Evolutionary conservation across 768 basidiomycete species (phyloP).

Genomic region (Russula earlei): DNA sequence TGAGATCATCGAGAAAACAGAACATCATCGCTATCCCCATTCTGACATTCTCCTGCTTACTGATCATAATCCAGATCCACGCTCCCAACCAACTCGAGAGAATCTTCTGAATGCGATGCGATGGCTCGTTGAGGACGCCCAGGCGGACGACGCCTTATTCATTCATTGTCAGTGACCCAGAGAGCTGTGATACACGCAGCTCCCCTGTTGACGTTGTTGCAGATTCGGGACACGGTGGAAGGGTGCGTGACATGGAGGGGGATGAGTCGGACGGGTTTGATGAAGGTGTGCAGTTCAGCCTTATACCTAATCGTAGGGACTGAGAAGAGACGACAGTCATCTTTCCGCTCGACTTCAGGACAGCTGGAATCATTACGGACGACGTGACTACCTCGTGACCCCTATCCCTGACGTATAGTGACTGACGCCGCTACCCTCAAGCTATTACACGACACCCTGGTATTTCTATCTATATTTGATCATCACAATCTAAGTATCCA

Average conservation of each 20-base stretch:
- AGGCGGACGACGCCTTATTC: conserved; percentile 78
- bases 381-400: conserved; percentile 50
- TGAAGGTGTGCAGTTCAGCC: conserved; percentile 40
- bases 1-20: background rate
- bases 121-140: conserved; percentile 81
- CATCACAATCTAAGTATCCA: background rate
- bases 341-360: conserved; percentile 69
- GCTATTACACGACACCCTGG: conserved; percentile 74
- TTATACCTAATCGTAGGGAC: background rate
- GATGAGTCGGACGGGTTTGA: conserved; percentile 82
- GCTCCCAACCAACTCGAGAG: conserved; percentile 59
- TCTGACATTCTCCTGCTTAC: conserved; percentile 83
- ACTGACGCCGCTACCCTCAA: conserved; percentile 22
- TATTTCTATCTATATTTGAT: too few relatives aligned
- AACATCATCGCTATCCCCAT: conserved; percentile 20
- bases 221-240: conserved; percentile 95
- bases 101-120: conserved; percentile 86
- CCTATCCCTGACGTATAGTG: background rate
- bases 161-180: conserved; percentile 60
- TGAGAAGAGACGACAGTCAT: conserved; percentile 44
- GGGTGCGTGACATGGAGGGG: conserved; percentile 72
- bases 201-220: background rate
- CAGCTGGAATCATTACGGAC: conserved; percentile 73
- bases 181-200: background rate
- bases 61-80: conserved; percentile 58